Evolutionary conservation across 75 land plant species (phyloP), one percentile per base, ranked within the genome.

Genomic region (Azolla pinnata): DNA sequence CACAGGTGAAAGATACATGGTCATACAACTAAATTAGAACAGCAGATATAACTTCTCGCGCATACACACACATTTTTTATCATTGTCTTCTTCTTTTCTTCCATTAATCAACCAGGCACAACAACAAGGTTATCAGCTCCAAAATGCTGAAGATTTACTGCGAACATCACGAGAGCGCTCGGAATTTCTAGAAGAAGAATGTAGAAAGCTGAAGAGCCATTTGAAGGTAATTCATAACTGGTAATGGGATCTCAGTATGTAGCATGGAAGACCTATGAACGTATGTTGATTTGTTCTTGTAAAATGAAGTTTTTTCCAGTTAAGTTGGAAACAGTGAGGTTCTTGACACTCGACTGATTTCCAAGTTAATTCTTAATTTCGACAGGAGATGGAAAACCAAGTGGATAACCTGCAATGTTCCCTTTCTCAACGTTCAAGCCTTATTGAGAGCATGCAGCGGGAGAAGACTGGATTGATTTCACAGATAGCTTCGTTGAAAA

Each of bases 331-430:
- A n/a, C n/a, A n/a, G n/a, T n/a, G n/a, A n/a, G n/a, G n/a, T n/a
- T n/a, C n/a, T n/a, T n/a, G n/a, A n/a, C n/a, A n/a, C n/a, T n/a
- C n/a, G n/a, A n/a, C n/a, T n/a, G n/a, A n/a, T n/a, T n/a, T n/a
- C n/a, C n/a, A n/a, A n/a, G n/a, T n/a, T 38, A 38, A 38, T 38
- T 7, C 14, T 38, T 38, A 7, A 38, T 38, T 38, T 38, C 42
- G 7, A 20, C 35, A 69, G 71, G 65, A 55, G 16, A 40, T 64
- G 34, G 73, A 70, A 33, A 60, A 68, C 52, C 63, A 70, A 58
- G 57, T 51, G 29, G 66, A 63, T 20, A 29, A 47, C 35, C 26
- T 70, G 67, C 47, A 67, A 9, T 54, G 73, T 1, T 70, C 73
- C 16, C 52, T 70, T 60, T 9, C 59, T 56, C 73, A 70, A 30